These are phyloP conservation scores for Didymella keratinophila DNA, from an alignment of 2,329 filamentous ascomycete genomes.

Conservation along the genomic window DNA sequence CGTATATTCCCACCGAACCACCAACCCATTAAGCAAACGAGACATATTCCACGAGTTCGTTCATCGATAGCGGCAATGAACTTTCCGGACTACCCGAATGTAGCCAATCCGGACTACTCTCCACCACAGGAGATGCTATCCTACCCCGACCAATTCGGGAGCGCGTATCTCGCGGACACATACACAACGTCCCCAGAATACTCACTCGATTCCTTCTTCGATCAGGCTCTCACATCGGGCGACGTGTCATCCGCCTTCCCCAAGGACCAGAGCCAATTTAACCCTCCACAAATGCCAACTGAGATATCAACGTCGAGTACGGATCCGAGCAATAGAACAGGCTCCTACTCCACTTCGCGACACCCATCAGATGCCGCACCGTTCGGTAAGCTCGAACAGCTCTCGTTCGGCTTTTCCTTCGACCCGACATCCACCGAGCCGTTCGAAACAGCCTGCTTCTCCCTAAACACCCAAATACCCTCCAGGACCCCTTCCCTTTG, in stretches of 20 bases:
- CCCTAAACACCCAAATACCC: slow-evolving; percentile 25
- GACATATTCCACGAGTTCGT: slow-evolving; percentile 6
- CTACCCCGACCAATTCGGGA: slow-evolving; percentile 37
- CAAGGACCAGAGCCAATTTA: slow-evolving; percentile 27
- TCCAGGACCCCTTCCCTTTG: slow-evolving; percentile 48
- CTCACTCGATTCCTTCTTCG: slow-evolving; percentile 40
- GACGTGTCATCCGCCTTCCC: slow-evolving; percentile 31
- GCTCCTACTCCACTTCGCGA: slow-evolving; percentile 20
- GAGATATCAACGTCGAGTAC: slow-evolving; percentile 23
- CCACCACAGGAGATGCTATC: slow-evolving; percentile 32
- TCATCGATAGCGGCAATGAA: slow-evolving; percentile 30
- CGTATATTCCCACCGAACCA: slow-evolving; percentile 16
- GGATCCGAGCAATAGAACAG: slow-evolving; percentile 21
- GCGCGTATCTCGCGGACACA: slow-evolving; percentile 34
- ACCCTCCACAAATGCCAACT: slow-evolving; percentile 28
- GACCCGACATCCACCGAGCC: slow-evolving; percentile 25
- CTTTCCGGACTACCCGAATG: slow-evolving; percentile 32
- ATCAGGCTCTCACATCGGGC: slow-evolving; percentile 37
- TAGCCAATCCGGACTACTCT: slow-evolving; percentile 37
- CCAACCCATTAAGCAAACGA: slow-evolving; percentile 10
- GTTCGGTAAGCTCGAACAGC: slow-evolving; percentile 32
- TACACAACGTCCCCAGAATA: slow-evolving; percentile 36
- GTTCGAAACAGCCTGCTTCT: slow-evolving; percentile 29
- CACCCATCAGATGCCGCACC: slow-evolving; percentile 31
- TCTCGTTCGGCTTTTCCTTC: slow-evolving; percentile 31